A percentile compares a stretch with the other conserved stretches of the same genome.
Conservation (phyloP, 2,329 filamentous ascomycete genomes). For the Arthrobotrys pseudoclavata region DNA sequence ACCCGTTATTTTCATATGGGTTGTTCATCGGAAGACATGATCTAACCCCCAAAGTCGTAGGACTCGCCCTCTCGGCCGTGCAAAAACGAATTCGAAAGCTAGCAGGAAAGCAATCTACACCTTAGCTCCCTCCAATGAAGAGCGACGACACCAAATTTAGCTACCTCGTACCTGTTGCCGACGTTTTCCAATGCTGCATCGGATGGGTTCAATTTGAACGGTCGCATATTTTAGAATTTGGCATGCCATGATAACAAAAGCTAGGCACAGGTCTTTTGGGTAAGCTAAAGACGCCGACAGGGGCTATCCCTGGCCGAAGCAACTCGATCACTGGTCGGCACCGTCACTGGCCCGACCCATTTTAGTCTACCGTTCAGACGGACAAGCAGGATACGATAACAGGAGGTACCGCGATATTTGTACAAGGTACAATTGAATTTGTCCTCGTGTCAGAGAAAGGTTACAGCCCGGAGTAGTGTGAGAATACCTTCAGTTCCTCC, state of each 20-base stretch:
- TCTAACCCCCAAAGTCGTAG: neutral
- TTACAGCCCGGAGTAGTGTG: constrained; percentile 9
- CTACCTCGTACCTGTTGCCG: constrained; percentile 36
- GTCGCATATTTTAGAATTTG: constrained; percentile 23
- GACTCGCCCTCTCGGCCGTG: neutral
- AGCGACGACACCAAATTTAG: constrained; percentile 39
- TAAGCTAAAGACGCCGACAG: constrained; percentile 30
- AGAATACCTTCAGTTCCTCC: constrained; percentile 23
- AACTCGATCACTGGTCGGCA: constrained; percentile 40
- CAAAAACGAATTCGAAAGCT: neutral
- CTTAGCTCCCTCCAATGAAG: neutral
- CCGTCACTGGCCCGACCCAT: constrained; percentile 18
- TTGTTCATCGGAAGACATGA: neutral
- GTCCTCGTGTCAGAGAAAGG: constrained; percentile 42
- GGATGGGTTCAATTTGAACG: constrained; percentile 20
- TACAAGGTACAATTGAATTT: constrained; percentile 58
- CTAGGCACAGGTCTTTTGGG: constrained; percentile 12
- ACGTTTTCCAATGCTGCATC: constrained; percentile 37
- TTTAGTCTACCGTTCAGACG: constrained; percentile 27
- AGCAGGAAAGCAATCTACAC: neutral
- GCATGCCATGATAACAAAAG: constrained; percentile 48
- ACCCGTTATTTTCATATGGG: neutral
- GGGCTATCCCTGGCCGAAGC: constrained; percentile 39
- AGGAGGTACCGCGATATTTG: constrained; percentile 58
- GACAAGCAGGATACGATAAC: constrained; percentile 44